Base-by-base conservation (phyloP, 129 eudicot genomes). In the Flaveria bidentis region DNA sequence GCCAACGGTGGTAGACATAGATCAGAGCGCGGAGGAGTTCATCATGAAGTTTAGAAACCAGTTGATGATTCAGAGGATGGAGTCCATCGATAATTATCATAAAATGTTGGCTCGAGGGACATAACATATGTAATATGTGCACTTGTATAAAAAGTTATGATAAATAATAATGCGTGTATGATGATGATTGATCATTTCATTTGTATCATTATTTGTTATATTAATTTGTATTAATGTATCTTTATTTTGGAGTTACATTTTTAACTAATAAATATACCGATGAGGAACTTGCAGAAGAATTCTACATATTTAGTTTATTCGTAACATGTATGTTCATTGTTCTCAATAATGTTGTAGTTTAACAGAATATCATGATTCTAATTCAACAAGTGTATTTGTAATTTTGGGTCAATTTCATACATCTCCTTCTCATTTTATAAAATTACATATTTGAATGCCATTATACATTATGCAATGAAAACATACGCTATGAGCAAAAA, bases 11-110 rank as follows among this genome's bases (percentile, higher is more conserved):
- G 84, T 67, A 52, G 96, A 89, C 53, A 78, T 90, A 25, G 84
- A 92, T 62, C 80, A 83, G 46, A 86, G 92, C 45, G 96, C 98
- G 0, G 95, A 90, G 71, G 91, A 86, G 9, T 92, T 92, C 75
- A 92, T 92, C 30, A 78, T 78, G 84, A 92, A 88, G 60, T 92
- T 92, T 82, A 86, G 86, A 83, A 86, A 88, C 44, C 94, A 92
- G 26, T 74, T 90, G 75, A 84, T 71, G 64, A 85, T 92, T 60
- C 94, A 92, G 39, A 91, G 98, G 85, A 80, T 92, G 67, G 90
- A 92, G 71, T 90, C 98, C 6, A 86, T 90, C 28, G 98, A 92
- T 67, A 92, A 87, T 30, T 89, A 80, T 47, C 83, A 89, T 69
- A 82, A 89, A 39, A 82, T 85, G 93, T 82, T 91, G 50, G 86